Evolutionary conservation across 805 yeast genomes (phyloP), one percentile per base, ranked within the genome.

Genomic region (Yarrowia divulgata): DNA sequence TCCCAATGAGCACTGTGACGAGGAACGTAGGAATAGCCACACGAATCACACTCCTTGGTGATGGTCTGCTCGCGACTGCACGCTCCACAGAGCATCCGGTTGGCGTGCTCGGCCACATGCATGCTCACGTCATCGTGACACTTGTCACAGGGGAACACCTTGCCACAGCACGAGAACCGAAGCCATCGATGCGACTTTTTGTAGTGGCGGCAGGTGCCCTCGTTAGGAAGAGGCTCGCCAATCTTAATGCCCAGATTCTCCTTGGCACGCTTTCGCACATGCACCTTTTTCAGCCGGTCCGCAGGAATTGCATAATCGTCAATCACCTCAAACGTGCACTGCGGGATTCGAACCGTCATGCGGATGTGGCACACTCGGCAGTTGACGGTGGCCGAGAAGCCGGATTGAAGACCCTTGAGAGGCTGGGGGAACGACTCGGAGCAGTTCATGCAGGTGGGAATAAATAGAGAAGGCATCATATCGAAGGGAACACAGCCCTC

Each of bases 161-260:
- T 75, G 60, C 75, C 74, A 69, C 84, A 81, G 75, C 84, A 81
- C 39, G 80, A 73, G 73, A 81, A 81, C 50, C 84, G 71, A 71
- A 81, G 80, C 84, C 84, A 81, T 34, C 84, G 73, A 37, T 73
- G 74, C 7, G 83, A 81, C 67, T 79, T 79, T 52, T 76, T 75
- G 73, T 81, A 81, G 70, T 81, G 84, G 49, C 71, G 70, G 70
- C 84, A 81, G 1, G 80, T 72, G 0, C 9, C 90, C 90, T 12
- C 99, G 99, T 3, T 99, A 98, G 1, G 97, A 95, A 3, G 98
- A 81, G 99, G 73, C 90, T 95, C 55, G 93, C 82, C 10, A 97
- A 87, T n/a, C 97, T 85, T 55, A 79, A 74, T 43, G 76, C 79
- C 19, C 34, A 66, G 52, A 10, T 66, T 83, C 19, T 77, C 75